A percentile compares a stretch with the other conserved stretches of the same genome.
Evolutionary conservation across 805 yeast genomes (phyloP).

Genomic region (Wickerhamiella bombiphila): DNA sequence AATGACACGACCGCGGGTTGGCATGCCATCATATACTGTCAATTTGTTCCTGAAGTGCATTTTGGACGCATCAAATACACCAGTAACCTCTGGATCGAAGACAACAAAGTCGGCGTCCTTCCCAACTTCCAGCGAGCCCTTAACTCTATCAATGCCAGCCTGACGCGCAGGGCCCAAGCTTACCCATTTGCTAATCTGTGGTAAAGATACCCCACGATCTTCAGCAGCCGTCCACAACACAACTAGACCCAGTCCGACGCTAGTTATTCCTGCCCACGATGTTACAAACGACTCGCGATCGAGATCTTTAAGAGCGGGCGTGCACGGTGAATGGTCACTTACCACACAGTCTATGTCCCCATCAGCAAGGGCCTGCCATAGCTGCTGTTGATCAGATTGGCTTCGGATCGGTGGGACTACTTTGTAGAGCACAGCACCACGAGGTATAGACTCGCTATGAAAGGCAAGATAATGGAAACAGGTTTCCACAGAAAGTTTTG

Average conservation of each 20-base stretch:
- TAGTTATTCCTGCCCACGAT: constrained; percentile 95
- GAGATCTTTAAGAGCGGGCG: constrained; percentile 74
- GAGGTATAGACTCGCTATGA: constrained; percentile 61
- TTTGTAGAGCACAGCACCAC: constrained; percentile 69
- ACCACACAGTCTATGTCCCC: constrained; percentile 71
- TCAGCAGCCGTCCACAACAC: constrained; percentile 54
- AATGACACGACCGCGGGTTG: constrained; percentile 55
- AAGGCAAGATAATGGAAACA: constrained; percentile 84
- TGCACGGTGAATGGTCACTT: constrained; percentile 92
- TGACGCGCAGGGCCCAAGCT: constrained; percentile 72
- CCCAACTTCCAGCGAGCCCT: constrained; percentile 63
- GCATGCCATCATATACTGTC: constrained; percentile 69
- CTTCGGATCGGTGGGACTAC: constrained; percentile 92
- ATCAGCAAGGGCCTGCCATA: constrained; percentile 65
- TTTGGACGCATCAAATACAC: constrained; percentile 25
- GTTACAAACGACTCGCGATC: constrained; percentile 74
- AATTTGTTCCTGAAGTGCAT: constrained; percentile 67
- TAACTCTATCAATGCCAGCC: constrained; percentile 56
- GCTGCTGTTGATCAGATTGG: constrained; percentile 48
- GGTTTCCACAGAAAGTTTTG: constrained; percentile 64
- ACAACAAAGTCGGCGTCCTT: constrained; percentile 79
- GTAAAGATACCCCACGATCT: constrained; percentile 33
- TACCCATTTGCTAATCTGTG: constrained; percentile 68
- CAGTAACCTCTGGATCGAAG: constrained; percentile 51
- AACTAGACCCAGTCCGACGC: constrained; percentile 83